These are phyloP conservation scores for Closterium sp. DNA, from an alignment of 139 green algal species.

Conservation along the genomic window DNA sequence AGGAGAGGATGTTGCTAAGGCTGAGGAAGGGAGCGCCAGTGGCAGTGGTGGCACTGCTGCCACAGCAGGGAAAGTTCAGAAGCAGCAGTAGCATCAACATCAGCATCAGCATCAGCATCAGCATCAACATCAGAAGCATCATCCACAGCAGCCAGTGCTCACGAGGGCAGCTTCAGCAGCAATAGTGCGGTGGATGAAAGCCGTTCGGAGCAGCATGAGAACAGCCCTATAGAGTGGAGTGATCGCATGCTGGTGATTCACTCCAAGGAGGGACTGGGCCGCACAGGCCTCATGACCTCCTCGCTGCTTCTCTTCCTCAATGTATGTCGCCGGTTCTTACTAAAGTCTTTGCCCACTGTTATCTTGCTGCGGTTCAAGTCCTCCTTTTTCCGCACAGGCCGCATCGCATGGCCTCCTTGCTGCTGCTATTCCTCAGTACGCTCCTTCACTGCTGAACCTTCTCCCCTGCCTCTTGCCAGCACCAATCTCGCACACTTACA, in stretches of 20 bases:
- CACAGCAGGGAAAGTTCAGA: no score
- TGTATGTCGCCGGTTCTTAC: background rate
- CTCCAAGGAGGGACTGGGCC: slow-evolving; percentile 47
- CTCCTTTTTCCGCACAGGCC: no score
- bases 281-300: slow-evolving; percentile 40
- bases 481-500: background rate
- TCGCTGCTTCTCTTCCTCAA: slow-evolving; percentile 46
- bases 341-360: no score
- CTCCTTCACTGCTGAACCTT: background rate
- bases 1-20: background rate
- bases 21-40: background rate
- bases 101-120: no score
- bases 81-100: no score
- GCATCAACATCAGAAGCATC: no score
- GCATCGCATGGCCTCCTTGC: no score
- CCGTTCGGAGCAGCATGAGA: background rate
- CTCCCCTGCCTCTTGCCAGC: background rate
- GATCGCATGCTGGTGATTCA: slow-evolving; percentile 50
- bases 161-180: no score
- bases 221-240: background rate
- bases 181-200: background rate
- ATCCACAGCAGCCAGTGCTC: no score
- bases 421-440: no score
- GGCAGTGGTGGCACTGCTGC: background rate
- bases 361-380: no score